Base-by-base conservation (phyloP, 495 filamentous ascomycete species). In the Oidiodendron maius region DNA sequence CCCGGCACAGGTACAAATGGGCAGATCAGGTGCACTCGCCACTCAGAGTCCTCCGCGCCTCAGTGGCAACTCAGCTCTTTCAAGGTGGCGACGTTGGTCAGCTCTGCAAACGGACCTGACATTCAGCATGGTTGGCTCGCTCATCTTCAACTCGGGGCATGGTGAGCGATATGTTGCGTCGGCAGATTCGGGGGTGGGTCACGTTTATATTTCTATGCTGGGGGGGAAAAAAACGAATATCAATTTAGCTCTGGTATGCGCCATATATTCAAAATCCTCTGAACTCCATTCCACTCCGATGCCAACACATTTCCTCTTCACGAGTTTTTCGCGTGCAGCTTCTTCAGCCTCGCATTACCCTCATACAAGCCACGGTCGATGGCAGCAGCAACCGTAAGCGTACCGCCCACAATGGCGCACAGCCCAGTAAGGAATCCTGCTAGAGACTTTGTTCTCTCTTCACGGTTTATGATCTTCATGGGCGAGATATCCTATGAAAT, bases 391-490 rank as follows among this genome's bases (percentile, higher is more conserved):
- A 99, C 93, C 1, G 93, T 99, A 51, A 99, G 64, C 0, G 93
- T 97, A 54, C 93, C 93, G 49, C 93, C 93, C 36, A 99, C 84
- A 41, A 96, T 83, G 17, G 93, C 91, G 61, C 93, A 97, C 5
- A 97, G 80, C 39, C 94, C 93, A 1, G 91, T 89, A 36, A 99
- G 59, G 71, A 99, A 97, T 4, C 86, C 84, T 1, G 86, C 78
- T 64, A 97, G 91, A 13, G 82, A 81, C 71, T 96, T 96, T 15
- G 81, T 69, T 16, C 88, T 81, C 52, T 84, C 85, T 71, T 99
- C 93, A 34, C 89, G 81, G 72, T 97, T 99, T 70, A 99, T 86
- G 36, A 99, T 94, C 68, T 97, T 99, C 94, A 99, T 97, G 23
- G 93, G 93, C 2, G 93, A 97, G 68, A 99, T 97, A 63, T 99